Conservation (phyloP, 129 eudicot genomes). For the Lactuca saligna region DNA sequence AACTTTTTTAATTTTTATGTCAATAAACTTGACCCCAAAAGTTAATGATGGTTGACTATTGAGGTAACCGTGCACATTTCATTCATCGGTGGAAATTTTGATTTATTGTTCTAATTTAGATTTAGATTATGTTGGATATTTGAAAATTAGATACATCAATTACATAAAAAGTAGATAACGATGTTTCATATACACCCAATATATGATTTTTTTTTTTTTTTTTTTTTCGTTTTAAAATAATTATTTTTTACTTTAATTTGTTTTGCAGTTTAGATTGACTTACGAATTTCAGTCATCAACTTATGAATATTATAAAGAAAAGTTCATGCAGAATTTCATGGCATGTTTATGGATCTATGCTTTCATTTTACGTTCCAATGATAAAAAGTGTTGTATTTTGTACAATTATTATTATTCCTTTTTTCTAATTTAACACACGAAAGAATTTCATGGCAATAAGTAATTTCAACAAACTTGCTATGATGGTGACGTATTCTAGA, state of each 20-base stretch:
- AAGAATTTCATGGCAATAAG: not conserved
- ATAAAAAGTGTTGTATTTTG: slow-evolving; percentile 17
- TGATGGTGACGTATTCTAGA: slow-evolving; percentile 15
- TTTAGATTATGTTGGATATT: too few relatives aligned
- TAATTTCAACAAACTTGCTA: not conserved
- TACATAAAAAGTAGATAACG: too few relatives aligned
- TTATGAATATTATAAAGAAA: not conserved
- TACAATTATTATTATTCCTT: not conserved
- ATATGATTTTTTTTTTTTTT: too few relatives aligned
- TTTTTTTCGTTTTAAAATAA: too few relatives aligned
- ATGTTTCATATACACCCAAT: too few relatives aligned
- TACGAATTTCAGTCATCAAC: not conserved
- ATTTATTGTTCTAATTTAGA: not conserved
- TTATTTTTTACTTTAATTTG: not conserved
- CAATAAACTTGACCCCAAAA: not conserved
- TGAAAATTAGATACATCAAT: too few relatives aligned
- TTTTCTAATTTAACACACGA: not conserved
- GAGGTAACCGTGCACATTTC: not conserved
- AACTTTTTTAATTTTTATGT: not conserved
- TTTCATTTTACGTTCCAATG: slow-evolving; percentile 25
- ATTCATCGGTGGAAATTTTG: too few relatives aligned
- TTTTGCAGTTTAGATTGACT: too few relatives aligned
- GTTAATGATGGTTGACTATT: slow-evolving; percentile 18
- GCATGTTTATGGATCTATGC: slow-evolving; percentile 36
- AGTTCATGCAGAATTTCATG: slow-evolving; percentile 23